Conservation (phyloP, 257 asterid genomes). For the Sherardia arvensis region DNA sequence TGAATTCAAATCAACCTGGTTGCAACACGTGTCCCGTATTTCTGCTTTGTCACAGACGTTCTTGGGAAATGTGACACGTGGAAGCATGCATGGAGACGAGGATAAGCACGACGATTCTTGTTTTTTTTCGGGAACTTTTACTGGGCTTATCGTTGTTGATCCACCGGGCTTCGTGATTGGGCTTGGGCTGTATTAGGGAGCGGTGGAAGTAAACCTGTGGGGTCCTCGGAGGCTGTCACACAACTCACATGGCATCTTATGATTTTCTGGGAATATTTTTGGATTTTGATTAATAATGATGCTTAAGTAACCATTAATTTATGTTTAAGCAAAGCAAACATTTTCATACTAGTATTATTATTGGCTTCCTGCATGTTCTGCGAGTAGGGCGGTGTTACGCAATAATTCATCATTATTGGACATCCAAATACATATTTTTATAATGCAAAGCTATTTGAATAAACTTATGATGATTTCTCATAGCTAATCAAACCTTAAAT, state of each 20-base stretch:
- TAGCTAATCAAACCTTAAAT: too few species aligned
- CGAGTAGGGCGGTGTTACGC: not conserved
- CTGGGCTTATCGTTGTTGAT: too few species aligned
- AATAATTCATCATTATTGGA: constrained; percentile 9
- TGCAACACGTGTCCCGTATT: constrained; percentile 19
- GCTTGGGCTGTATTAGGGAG: not conserved
- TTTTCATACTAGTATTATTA: not conserved
- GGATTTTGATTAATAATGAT: not conserved
- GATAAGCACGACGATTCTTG: not conserved
- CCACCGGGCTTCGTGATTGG: not conserved
- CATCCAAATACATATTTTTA: too few species aligned
- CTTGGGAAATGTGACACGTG: constrained; percentile 28
- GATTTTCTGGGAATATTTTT: not conserved
- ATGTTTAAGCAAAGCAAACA: not conserved
- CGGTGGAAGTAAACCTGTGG: not conserved
- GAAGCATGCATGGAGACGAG: constrained; percentile 31
- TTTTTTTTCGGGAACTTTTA: not conserved
- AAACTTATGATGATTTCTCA: too few species aligned
- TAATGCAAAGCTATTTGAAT: too few species aligned
- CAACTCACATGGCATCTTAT: not conserved
- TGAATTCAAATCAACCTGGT: not conserved
- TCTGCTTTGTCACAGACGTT: not conserved
- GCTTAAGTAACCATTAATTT: not conserved
- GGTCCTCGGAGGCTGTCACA: not conserved
- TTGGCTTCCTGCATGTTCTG: not conserved